Evolutionary conservation across 768 basidiomycete species (phyloP).

Genomic region (Lentinula aciculospora): DNA sequence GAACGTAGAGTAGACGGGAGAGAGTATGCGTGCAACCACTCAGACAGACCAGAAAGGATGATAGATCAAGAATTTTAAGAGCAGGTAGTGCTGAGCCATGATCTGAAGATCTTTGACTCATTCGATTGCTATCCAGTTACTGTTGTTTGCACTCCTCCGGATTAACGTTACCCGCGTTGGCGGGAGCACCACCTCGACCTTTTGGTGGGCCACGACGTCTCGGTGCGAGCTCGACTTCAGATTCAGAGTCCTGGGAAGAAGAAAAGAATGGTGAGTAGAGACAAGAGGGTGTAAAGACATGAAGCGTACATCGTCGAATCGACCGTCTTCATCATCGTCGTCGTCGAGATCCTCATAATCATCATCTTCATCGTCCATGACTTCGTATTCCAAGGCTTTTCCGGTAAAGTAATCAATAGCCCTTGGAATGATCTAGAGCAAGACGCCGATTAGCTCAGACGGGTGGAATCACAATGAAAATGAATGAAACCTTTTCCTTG

Average conservation of each 20-base stretch:
- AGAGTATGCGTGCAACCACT: not conserved
- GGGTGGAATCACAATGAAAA: conserved; percentile 5
- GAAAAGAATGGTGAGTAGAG: conserved; percentile 10
- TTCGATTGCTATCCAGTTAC: conserved; percentile 24
- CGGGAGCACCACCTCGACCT: conserved; percentile 39
- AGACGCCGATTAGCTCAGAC: not conserved
- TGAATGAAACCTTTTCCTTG: conserved; percentile 84
- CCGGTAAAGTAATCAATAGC: conserved; percentile 98
- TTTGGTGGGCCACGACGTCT: conserved; percentile 56
- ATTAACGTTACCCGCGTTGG: conserved; percentile 47
- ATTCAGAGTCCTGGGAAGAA: conserved; percentile 60
- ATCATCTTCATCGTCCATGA: conserved; percentile 46
- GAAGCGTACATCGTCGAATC: conserved; percentile 45
- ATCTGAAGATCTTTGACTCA: no score
- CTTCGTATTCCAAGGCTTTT: conserved; percentile 85
- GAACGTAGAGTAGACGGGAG: not conserved
- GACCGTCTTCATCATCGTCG: conserved; percentile 37
- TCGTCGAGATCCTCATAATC: conserved; percentile 54
- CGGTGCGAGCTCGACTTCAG: conserved; percentile 53
- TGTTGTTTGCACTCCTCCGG: conserved; percentile 93
- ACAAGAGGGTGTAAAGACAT: conserved; percentile 6
- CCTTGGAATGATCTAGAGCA: conserved; percentile 78
- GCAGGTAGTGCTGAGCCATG: not conserved
- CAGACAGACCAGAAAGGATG: not conserved
- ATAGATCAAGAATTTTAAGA: not conserved